These are phyloP conservation scores for Aspergillus niger DNA, from an alignment of 2,329 filamentous ascomycete genomes.

Conservation along the genomic window DNA sequence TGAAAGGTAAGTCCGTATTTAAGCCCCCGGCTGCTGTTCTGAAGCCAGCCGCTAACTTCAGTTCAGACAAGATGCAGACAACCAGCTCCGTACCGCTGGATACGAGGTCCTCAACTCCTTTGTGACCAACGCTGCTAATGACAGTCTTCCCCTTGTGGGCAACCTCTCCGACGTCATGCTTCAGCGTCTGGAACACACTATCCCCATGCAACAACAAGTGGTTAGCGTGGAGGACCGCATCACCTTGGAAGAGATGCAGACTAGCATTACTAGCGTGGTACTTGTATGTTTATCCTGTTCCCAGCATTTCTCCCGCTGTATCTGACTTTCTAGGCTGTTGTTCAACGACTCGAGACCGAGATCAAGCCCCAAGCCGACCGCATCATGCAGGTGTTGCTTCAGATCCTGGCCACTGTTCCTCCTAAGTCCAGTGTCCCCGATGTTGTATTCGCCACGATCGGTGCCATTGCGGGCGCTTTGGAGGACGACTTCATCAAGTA, in stretches of 20 bases:
- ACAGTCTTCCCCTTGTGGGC: conserved; percentile 78
- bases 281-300: conserved; percentile 51
- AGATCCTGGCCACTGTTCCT: conserved; percentile 74
- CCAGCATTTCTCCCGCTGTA: neutral
- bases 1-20: conserved; percentile 57
- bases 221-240: conserved; percentile 97
- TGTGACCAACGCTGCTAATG: conserved; percentile 83
- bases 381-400: conserved; percentile 87
- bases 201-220: conserved; percentile 87
- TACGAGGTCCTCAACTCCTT: conserved; percentile 98
- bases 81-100: conserved; percentile 86
- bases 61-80: conserved; percentile 69
- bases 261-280: conserved; percentile 86
- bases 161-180: conserved; percentile 84
- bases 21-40: neutral
- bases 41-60: conserved; percentile 15
- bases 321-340: conserved; percentile 62
- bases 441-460: conserved; percentile 87
- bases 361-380: conserved; percentile 86
- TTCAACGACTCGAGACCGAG: conserved; percentile 87
- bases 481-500: conserved; percentile 95
- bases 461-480: conserved; percentile 85
- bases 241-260: conserved; percentile 96
- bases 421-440: conserved; percentile 93
- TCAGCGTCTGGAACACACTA: conserved; percentile 84